These are phyloP conservation scores for Zymoseptoria ardabiliae DNA, from an alignment of 2,329 filamentous ascomycete genomes.

Conservation along the genomic window DNA sequence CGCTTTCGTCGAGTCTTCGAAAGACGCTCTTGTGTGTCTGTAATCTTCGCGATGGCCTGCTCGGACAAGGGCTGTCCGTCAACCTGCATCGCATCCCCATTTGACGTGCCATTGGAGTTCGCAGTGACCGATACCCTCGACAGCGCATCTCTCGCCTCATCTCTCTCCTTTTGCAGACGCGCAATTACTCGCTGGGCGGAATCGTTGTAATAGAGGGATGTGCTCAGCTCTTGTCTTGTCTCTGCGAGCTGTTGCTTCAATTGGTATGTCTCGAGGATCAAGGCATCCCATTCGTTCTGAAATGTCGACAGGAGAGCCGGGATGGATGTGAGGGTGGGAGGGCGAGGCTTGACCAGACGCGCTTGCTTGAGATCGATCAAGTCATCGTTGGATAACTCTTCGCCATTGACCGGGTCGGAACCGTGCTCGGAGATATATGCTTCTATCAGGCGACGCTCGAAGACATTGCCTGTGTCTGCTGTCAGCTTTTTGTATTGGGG, in stretches of 20 bases:
- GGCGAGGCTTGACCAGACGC: conserved; percentile 77
- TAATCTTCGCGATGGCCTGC: conserved; percentile 62
- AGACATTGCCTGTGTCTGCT: conserved; percentile 63
- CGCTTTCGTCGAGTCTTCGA: conserved; percentile 87
- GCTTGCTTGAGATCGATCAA: conserved; percentile 79
- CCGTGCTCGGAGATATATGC: conserved; percentile 90
- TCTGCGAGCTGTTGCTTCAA: conserved; percentile 82
- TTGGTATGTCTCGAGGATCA: conserved; percentile 86
- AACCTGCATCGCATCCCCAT: conserved; percentile 86
- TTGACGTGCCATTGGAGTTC: conserved; percentile 28
- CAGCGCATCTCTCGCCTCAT: conserved; percentile 84
- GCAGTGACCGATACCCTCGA: conserved; percentile 72
- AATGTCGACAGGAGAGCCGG: conserved; percentile 89
- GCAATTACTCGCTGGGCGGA: conserved; percentile 94
- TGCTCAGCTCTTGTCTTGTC: conserved; percentile 87
- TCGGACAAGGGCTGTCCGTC: conserved; percentile 72
- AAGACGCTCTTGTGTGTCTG: conserved; percentile 73
- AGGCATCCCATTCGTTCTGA: conserved; percentile 96
- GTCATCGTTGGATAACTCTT: conserved; percentile 76
- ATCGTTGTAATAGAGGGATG: conserved; percentile 92
- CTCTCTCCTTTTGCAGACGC: conserved; percentile 78
- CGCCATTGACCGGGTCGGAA: conserved; percentile 83
- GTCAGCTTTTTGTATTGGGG: conserved; percentile 21
- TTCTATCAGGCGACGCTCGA: conserved; percentile 91
- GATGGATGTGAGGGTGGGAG: conserved; percentile 91